A percentile compares a stretch with the other conserved stretches of the same genome.
Evolutionary conservation across 306 rosid genomes (phyloP).

Genomic region (Prunus padus): DNA sequence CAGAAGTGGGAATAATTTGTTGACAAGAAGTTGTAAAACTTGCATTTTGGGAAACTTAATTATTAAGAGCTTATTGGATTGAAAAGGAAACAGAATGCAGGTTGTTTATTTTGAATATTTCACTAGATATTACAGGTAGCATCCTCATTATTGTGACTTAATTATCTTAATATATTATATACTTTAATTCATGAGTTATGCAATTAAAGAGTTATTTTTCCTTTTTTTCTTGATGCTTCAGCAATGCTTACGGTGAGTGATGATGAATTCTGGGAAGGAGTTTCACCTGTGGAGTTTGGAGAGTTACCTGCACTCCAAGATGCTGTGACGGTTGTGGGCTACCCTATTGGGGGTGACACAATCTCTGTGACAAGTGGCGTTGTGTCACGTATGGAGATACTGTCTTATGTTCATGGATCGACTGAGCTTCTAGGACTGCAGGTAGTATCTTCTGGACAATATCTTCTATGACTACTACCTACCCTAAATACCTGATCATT

Average conservation of each 20-base stretch:
- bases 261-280: slow-evolving; percentile 84
- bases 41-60: not conserved
- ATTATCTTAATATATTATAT: not conserved
- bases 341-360: slow-evolving; percentile 81
- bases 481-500: slow-evolving; percentile 5
- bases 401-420: slow-evolving; percentile 81
- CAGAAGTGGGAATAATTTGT: not conserved
- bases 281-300: slow-evolving; percentile 71
- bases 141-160: too few species aligned
- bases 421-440: slow-evolving; percentile 85
- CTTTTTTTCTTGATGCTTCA: slow-evolving; percentile 38
- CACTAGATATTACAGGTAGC: not conserved
- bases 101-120: not conserved
- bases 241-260: slow-evolving; percentile 77
- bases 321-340: slow-evolving; percentile 78
- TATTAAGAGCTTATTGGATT: not conserved
- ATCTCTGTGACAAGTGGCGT: slow-evolving; percentile 89
- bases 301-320: slow-evolving; percentile 75
- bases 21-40: not conserved
- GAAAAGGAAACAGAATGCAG: not conserved
- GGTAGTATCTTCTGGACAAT: slow-evolving; percentile 35
- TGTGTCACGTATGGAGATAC: slow-evolving; percentile 76
- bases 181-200: not conserved
- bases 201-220: not conserved
- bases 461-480: slow-evolving; percentile 5